These are phyloP conservation scores for Kluyveromyces marxianus DNA, from an alignment of 1,139 yeast genomes.

Conservation along the genomic window DNA sequence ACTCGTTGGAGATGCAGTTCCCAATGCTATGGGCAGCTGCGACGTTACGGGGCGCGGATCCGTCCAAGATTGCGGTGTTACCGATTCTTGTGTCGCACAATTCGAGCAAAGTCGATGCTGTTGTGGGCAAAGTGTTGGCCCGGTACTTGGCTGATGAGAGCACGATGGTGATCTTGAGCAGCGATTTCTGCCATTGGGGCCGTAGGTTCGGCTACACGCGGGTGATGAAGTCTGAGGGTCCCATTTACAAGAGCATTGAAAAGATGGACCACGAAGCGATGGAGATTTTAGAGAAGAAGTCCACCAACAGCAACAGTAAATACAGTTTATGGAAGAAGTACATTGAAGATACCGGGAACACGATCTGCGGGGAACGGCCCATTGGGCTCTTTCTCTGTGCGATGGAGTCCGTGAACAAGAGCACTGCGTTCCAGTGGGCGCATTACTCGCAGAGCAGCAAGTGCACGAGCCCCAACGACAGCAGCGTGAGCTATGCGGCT, in stretches of 20 bases:
- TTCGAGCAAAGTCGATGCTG: slow-evolving; percentile 38
- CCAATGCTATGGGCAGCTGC: slow-evolving; percentile 50
- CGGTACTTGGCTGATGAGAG: slow-evolving; percentile 49
- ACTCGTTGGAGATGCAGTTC: slow-evolving; percentile 90
- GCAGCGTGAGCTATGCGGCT: slow-evolving; percentile 87
- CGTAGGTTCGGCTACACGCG: slow-evolving; percentile 62
- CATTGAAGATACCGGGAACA: slow-evolving; percentile 64
- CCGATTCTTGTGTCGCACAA: slow-evolving; percentile 78
- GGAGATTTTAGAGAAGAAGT: slow-evolving; percentile 45
- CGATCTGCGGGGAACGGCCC: slow-evolving; percentile 92
- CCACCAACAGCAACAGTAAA: slow-evolving; percentile 22
- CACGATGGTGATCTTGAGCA: slow-evolving; percentile 62
- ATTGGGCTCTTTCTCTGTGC: slow-evolving; percentile 54
- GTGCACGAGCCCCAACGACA: slow-evolving; percentile 45
- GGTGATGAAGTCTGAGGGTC: slow-evolving; percentile 21
- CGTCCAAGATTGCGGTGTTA: slow-evolving; percentile 47
- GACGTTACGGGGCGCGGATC: slow-evolving; percentile 35
- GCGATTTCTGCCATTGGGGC: slow-evolving; percentile 98
- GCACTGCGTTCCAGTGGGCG: slow-evolving; percentile 52
- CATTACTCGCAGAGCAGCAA: slow-evolving; percentile 75
- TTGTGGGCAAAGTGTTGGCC: slow-evolving; percentile 42
- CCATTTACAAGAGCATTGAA: slow-evolving; percentile 68
- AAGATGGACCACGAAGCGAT: slow-evolving; percentile 62
- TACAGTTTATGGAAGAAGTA: slow-evolving; percentile 59
- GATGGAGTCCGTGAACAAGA: slow-evolving; percentile 33